These are phyloP conservation scores for Collybia nuda DNA, from an alignment of 768 basidiomycete genomes.

Conservation along the genomic window DNA sequence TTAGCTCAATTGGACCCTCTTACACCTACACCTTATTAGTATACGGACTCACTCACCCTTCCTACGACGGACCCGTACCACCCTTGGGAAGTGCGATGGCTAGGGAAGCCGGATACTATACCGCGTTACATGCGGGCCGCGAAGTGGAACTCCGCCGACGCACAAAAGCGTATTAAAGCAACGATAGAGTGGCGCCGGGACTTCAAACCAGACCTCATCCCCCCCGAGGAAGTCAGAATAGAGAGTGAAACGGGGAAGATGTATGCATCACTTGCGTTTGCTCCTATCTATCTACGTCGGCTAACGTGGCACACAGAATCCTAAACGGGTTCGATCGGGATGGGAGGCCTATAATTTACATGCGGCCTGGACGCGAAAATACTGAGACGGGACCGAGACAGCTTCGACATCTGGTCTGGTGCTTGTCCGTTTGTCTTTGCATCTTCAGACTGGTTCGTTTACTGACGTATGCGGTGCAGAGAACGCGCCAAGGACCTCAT, in stretches of 20 bases:
- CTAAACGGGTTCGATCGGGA: constrained; percentile 85
- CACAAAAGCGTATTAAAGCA: constrained; percentile 71
- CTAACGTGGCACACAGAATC: constrained; percentile 43
- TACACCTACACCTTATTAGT: constrained; percentile 40
- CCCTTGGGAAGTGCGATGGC: constrained; percentile 78
- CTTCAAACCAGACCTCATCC: constrained; percentile 81
- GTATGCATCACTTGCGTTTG: constrained; percentile 37
- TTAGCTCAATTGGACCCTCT: constrained; percentile 1
- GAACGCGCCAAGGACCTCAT: constrained; percentile 89
- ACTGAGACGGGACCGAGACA: constrained; percentile 77
- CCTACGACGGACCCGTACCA: constrained; percentile 70
- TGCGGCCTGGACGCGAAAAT: constrained; percentile 87
- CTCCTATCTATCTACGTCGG: not conserved
- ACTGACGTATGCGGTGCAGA: constrained; percentile 31
- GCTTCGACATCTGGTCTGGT: constrained; percentile 84
- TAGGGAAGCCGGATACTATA: constrained; percentile 64
- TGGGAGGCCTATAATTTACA: constrained; percentile 85
- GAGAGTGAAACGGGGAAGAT: constrained; percentile 89
- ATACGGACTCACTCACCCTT: constrained; percentile 61
- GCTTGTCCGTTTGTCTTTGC: constrained; percentile 53
- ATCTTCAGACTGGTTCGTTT: not conserved
- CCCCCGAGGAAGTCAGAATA: constrained; percentile 75
- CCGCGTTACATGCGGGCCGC: constrained; percentile 82
- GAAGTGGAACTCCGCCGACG: constrained; percentile 81
- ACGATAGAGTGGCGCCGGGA: constrained; percentile 87